Percentiles rank a stretch among this genome's conserved stretches.
phyloP scores from a whole-genome alignment of 2,329 filamentous ascomycete genomes.

The Alternaria sp. region DNA sequence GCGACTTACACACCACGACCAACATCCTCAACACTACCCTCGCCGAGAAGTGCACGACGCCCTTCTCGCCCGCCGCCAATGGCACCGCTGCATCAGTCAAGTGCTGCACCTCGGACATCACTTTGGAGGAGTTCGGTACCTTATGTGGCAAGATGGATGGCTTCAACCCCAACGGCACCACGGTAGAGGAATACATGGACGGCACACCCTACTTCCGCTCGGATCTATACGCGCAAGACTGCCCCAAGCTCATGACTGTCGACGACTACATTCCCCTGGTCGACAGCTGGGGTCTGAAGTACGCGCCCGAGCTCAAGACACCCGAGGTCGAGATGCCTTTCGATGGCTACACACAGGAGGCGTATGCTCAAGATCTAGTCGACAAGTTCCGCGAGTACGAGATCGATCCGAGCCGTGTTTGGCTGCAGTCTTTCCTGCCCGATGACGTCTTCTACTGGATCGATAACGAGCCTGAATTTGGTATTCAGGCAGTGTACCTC shows the following conservation, averaged over 20 bases:
- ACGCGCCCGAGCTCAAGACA: slow-evolving; percentile 61
- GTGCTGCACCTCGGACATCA: slow-evolving; percentile 76
- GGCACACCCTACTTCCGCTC: slow-evolving; percentile 69
- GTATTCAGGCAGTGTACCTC: slow-evolving; percentile 67
- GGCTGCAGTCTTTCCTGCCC: slow-evolving; percentile 70
- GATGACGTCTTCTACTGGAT: slow-evolving; percentile 72
- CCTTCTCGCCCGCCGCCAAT: slow-evolving; percentile 41
- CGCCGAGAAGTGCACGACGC: slow-evolving; percentile 46
- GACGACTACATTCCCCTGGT: slow-evolving; percentile 68
- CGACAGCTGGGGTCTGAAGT: slow-evolving; percentile 64
- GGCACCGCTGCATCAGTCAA: slow-evolving; percentile 61
- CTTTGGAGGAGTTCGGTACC: slow-evolving; percentile 68
- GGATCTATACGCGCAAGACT: slow-evolving; percentile 66
- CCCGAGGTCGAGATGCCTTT: slow-evolving; percentile 75
- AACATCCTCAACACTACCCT: slow-evolving; percentile 46
- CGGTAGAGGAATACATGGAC: slow-evolving; percentile 62
- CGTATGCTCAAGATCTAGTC: slow-evolving; percentile 68
- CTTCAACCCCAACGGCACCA: slow-evolving; percentile 69
- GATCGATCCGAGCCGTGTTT: slow-evolving; percentile 50
- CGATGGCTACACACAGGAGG: slow-evolving; percentile 67
- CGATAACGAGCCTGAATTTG: slow-evolving; percentile 65
- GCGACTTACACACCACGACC: slow-evolving; percentile 49
- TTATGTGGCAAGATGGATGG: slow-evolving; percentile 70
- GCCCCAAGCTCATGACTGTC: slow-evolving; percentile 66
- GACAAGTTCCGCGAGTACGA: slow-evolving; percentile 48